These are phyloP conservation scores for Begonia loranthoides DNA, from an alignment of 306 rosid species.

Conservation along the genomic window DNA sequence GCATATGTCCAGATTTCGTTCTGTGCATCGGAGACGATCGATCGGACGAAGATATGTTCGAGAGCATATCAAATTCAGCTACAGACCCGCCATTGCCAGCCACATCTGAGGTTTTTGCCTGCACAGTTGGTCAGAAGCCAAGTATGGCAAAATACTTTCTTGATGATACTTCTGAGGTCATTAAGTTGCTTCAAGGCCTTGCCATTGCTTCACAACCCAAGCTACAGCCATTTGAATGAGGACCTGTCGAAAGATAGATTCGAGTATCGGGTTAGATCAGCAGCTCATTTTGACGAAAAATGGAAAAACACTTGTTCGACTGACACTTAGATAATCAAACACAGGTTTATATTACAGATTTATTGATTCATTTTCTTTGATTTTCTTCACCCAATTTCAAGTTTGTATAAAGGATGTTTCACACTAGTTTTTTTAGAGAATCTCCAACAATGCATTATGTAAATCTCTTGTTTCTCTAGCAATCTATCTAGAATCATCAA, in stretches of 20 bases:
- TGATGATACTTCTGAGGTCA: slow-evolving; percentile 54
- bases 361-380: too few relatives aligned
- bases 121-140: slow-evolving; percentile 49
- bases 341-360: too few relatives aligned
- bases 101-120: slow-evolving; percentile 52
- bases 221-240: background rate
- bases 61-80: slow-evolving; percentile 39
- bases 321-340: too few relatives aligned
- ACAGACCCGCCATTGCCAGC: slow-evolving; percentile 38
- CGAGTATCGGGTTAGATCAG: too few relatives aligned
- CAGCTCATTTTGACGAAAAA: too few relatives aligned
- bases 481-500: too few relatives aligned
- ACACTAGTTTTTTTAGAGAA: too few relatives aligned
- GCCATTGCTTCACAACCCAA: slow-evolving; percentile 48
- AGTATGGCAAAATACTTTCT: slow-evolving; percentile 68
- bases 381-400: too few relatives aligned
- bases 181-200: slow-evolving; percentile 58
- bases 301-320: too few relatives aligned
- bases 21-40: slow-evolving; percentile 64
- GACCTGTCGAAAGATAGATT: too few relatives aligned
- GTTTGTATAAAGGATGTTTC: background rate
- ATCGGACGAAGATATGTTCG: slow-evolving; percentile 78
- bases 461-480: too few relatives aligned
- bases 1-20: slow-evolving; percentile 42
- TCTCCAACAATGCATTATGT: too few relatives aligned